Percentiles rank a stretch among this genome's conserved stretches.
Conservation (phyloP, 2,329 filamentous ascomycete species). For the Hymenoscyphus occultus region DNA sequence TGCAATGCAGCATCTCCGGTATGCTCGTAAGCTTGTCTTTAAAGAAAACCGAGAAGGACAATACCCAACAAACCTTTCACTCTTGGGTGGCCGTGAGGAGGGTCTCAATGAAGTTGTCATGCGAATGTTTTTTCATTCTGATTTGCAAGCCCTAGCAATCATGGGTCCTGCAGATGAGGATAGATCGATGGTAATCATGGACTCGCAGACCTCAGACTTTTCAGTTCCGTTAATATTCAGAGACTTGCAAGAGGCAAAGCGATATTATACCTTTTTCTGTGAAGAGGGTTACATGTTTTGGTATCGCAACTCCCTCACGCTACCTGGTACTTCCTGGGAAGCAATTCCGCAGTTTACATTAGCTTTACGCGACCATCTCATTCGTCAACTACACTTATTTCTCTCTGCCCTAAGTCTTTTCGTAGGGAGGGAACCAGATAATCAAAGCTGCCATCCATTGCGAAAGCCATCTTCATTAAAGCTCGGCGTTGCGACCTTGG, state of each 20-base stretch:
- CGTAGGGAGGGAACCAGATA: conserved; percentile 49
- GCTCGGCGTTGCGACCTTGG: conserved; percentile 13
- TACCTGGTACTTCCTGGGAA: conserved; percentile 36
- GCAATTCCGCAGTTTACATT: conserved; percentile 15
- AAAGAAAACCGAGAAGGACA: conserved; percentile 2
- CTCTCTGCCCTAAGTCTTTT: conserved; percentile 32
- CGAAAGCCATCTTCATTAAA: conserved; percentile 16
- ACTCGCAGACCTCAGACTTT: conserved; percentile 56
- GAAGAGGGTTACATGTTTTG: conserved; percentile 43
- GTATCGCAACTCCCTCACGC: conserved; percentile 20
- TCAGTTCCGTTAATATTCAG: conserved; percentile 40
- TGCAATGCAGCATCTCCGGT: conserved; percentile 53
- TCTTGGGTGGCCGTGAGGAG: conserved; percentile 37
- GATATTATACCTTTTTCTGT: conserved; percentile 23
- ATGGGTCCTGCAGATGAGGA: conserved; percentile 47
- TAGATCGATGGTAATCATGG: conserved; percentile 62
- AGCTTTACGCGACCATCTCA: conserved; percentile 17
- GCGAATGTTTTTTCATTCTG: conserved; percentile 58
- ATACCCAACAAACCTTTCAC: conserved; percentile 32
- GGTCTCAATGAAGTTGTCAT: conserved; percentile 52
- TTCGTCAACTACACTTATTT: conserved; percentile 18
- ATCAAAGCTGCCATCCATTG: conserved; percentile 38
- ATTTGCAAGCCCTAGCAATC: conserved; percentile 42
- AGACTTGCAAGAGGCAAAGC: conserved; percentile 30
- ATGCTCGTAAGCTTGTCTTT: conserved; percentile 29